phyloP scores from a whole-genome alignment of 441 rosid genomes.

The Eruca vesicaria region DNA sequence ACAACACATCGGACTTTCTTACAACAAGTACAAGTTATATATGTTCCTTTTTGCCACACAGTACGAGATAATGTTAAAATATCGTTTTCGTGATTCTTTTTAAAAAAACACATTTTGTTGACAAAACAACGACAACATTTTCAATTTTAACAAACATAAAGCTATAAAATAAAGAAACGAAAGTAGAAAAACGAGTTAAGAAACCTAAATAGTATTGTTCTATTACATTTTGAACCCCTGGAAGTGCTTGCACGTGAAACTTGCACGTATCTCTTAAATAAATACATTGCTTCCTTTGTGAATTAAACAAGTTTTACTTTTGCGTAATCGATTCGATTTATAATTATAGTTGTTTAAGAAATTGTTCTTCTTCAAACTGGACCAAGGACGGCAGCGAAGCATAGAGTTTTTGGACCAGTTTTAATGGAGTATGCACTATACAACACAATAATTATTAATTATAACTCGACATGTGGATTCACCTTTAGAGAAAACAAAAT shows the following conservation, averaged over 20 bases:
- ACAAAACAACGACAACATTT: not conserved
- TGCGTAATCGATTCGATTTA: not conserved
- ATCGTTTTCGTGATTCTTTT: slow-evolving; percentile 2
- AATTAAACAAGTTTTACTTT: slow-evolving; percentile 12
- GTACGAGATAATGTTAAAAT: slow-evolving; percentile 7
- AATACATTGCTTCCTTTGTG: not conserved
- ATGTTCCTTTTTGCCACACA: slow-evolving; percentile 8
- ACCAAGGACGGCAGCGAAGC: slow-evolving; percentile 21
- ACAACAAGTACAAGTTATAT: slow-evolving; percentile 11
- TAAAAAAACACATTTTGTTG: not conserved
- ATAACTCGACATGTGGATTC: slow-evolving; percentile 8
- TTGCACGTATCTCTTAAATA: not conserved
- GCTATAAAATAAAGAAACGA: slow-evolving; percentile 9
- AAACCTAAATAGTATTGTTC: slow-evolving; percentile 10
- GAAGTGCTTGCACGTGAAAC: slow-evolving; percentile 25
- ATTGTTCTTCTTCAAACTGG: slow-evolving; percentile 11
- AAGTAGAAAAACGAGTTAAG: not conserved
- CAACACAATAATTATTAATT: not conserved
- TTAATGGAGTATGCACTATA: slow-evolving; percentile 18
- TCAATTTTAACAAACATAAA: slow-evolving; percentile 1
- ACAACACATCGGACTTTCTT: not conserved
- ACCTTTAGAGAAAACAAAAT: not conserved
- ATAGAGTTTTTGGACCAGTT: not conserved
- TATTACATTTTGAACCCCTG: slow-evolving; percentile 15
- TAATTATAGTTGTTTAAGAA: not conserved